These are phyloP conservation scores for Ampelocalamus luodianensis DNA, from an alignment of 176 grass and related monocot genomes.

Conservation along the genomic window DNA sequence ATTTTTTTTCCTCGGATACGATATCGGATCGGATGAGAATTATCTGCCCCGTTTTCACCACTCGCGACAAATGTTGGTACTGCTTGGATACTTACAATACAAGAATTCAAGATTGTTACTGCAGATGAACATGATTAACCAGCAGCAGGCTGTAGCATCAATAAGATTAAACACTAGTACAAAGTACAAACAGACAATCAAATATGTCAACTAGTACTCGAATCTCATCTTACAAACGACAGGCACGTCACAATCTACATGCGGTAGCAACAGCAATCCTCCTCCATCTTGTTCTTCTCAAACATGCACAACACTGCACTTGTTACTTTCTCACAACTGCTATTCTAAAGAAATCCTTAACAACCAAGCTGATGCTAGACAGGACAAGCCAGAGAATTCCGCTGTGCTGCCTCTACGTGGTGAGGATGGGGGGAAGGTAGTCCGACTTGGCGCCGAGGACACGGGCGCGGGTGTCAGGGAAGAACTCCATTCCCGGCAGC, in stretches of 20 bases:
- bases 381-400: not conserved
- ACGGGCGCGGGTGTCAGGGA: constrained; percentile 60
- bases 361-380: constrained; percentile 16
- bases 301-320: constrained; percentile 35
- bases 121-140: not conserved
- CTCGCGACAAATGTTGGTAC: too few relatives aligned
- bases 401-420: constrained; percentile 43
- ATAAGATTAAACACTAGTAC: not conserved
- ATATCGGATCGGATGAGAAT: too few relatives aligned
- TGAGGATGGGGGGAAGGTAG: constrained; percentile 72
- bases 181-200: constrained; percentile 26
- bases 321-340: constrained; percentile 13
- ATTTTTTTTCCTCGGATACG: too few relatives aligned
- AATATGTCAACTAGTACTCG: not conserved
- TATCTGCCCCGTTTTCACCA: too few relatives aligned
- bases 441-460: constrained; percentile 61
- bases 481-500: constrained; percentile 55
- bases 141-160: not conserved
- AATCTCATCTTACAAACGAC: constrained; percentile 25
- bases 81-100: too few relatives aligned
- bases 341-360: constrained; percentile 13
- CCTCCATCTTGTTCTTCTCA: not conserved
- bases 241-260: not conserved
- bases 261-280: not conserved
- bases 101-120: not conserved